Base-by-base conservation (phyloP, 805 yeast genomes). In the Priceomyces carsonii region DNA sequence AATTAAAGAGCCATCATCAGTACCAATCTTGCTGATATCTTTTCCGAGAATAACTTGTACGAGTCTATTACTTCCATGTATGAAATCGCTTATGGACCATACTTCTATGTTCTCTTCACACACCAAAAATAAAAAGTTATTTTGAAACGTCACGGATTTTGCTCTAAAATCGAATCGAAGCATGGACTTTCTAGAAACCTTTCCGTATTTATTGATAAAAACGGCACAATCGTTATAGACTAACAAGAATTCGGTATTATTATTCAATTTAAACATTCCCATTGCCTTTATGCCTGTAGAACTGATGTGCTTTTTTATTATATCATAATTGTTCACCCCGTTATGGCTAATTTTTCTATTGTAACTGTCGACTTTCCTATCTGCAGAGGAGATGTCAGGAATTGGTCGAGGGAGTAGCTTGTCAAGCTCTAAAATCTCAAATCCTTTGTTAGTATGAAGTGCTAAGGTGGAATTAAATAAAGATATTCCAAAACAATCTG, bases 171-270 rank as follows among this genome's bases (percentile, higher is more conserved):
- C 66, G 45, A 75, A 77, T 39, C 62, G 57, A 3, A 79, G 55
- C 24, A 67, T 52, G 6, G 69, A 55, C 22, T 57, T 60, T 14
- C 77, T 57, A 6, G 76, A 69, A 24, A 80, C 62, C 42, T 71
- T 70, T 3, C 85, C 85, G 26, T 70, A 65, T 31, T 74, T 71
- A 51, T 82, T 79, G 39, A 81, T 72, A 39, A 80, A 80, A 2
- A 86, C 63, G 3, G 86, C 88, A 47, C 82, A 80, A 35, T 79
- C 80, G 37, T 75, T 84, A 61, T 85, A 87, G 23, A 85, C 82
- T 29, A 85, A 55, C 9, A 85, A 57, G 35, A 80, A 75, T 33
- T 76, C 76, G 9, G 66, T 60, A 34, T 74, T 66, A 31, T 77
- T 75, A 6, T 67, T 57, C n/a, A 83, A 63, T 48, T 77, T 77